These are phyloP conservation scores for Fusarium verrucosum DNA, from an alignment of 2,329 filamentous ascomycete species.

Conservation along the genomic window DNA sequence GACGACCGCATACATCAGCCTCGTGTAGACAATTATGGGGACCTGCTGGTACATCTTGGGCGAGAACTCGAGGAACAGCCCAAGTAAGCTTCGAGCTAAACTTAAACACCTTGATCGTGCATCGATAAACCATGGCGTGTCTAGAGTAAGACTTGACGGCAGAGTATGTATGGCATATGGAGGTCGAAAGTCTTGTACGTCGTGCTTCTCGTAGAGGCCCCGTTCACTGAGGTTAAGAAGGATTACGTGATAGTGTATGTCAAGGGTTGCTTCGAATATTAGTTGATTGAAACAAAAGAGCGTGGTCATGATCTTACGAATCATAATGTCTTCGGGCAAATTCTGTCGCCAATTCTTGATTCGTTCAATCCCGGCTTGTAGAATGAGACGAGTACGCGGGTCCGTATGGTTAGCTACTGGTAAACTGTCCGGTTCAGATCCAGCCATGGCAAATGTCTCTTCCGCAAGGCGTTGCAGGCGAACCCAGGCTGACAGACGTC, in stretches of 20 bases:
- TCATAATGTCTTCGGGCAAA: neutral
- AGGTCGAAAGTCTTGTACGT: conserved; percentile 16
- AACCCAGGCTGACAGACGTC: neutral
- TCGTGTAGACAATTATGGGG: neutral
- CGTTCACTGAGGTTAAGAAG: conserved; percentile 14
- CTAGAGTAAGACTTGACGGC: neutral
- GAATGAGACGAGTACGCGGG: neutral
- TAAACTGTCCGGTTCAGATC: neutral
- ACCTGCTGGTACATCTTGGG: neutral
- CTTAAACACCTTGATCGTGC: neutral
- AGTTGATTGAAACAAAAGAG: neutral
- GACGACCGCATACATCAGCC: neutral
- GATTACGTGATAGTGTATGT: conserved; percentile 25
- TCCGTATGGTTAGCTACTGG: neutral
- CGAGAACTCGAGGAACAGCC: neutral
- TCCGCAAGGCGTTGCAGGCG: neutral
- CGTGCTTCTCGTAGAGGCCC: conserved; percentile 12
- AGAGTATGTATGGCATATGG: conserved; percentile 12
- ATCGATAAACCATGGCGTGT: neutral
- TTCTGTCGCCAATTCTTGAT: neutral
- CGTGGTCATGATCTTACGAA: neutral
- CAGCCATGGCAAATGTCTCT: neutral
- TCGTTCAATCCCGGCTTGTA: neutral
- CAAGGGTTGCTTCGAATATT: conserved; percentile 2
- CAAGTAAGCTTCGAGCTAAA: neutral